Conservation (phyloP, 2,329 filamentous ascomycete species). For the Beauveria rudraprayagi region DNA sequence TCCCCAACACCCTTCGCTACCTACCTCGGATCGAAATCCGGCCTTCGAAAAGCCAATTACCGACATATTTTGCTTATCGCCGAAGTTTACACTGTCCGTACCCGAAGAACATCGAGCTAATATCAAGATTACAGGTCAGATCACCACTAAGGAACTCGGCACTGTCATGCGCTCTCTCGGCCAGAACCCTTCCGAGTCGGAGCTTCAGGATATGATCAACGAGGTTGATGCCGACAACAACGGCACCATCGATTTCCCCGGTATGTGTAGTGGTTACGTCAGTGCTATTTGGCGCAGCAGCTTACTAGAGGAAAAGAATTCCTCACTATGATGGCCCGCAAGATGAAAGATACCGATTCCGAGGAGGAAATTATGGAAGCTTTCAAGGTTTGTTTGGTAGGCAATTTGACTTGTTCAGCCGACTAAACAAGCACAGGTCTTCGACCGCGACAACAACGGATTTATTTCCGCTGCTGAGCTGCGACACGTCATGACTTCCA, state of each 20-base stretch:
- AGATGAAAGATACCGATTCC: conserved; percentile 90
- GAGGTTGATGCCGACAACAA: conserved; percentile 91
- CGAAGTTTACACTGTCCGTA: not conserved
- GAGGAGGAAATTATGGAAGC: conserved; percentile 86
- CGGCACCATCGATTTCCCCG: conserved; percentile 84
- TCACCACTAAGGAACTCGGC: conserved; percentile 83
- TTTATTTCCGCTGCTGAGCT: conserved; percentile 85
- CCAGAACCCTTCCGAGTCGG: conserved; percentile 83
- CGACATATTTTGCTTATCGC: not conserved
- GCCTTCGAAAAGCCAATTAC: not conserved
- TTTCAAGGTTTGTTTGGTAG: conserved; percentile 59
- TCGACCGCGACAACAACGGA: conserved; percentile 85
- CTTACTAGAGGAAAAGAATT: conserved; percentile 51
- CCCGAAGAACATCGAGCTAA: not conserved
- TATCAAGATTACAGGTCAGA: conserved; percentile 57
- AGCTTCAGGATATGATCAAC: conserved; percentile 91
- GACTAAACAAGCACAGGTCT: conserved; percentile 41
- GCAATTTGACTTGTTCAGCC: too few relatives aligned
- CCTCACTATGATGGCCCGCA: conserved; percentile 87
- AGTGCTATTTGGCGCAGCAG: not conserved
- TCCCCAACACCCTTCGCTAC: not conserved
- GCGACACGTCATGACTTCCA: conserved; percentile 86
- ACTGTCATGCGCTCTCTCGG: conserved; percentile 87
- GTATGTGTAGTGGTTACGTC: conserved; percentile 39
- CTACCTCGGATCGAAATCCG: not conserved